A percentile compares a stretch with the other conserved stretches of the same genome.
phyloP scores from a whole-genome alignment of 1,284 basidiomycete genomes.

The Phellopilus nigrolimitatus region DNA sequence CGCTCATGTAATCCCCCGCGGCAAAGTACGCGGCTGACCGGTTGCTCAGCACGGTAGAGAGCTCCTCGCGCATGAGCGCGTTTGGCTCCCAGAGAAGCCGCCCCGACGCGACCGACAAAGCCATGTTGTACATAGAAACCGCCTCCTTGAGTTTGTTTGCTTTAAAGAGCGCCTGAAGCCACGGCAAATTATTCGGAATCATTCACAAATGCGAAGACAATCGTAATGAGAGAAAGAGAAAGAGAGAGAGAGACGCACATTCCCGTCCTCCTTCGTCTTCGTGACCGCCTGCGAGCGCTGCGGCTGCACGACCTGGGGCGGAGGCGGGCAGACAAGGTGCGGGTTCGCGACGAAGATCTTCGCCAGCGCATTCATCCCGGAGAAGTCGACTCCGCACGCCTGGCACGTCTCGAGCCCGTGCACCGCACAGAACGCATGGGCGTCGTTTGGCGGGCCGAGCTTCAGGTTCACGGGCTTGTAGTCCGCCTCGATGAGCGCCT shows the following conservation, averaged over 20 bases:
- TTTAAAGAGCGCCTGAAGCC: conserved; percentile 69
- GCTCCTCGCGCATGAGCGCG: conserved; percentile 81
- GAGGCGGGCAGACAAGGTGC: conserved; percentile 74
- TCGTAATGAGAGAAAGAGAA: conserved; percentile 7
- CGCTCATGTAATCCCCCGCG: conserved; percentile 72
- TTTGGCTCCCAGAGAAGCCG: conserved; percentile 90
- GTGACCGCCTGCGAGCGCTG: conserved; percentile 71
- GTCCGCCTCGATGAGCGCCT: conserved; percentile 70
- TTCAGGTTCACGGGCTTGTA: conserved; percentile 57
- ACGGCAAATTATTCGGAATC: background rate
- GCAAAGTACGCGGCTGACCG: conserved; percentile 84
- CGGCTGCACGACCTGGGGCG: conserved; percentile 71
- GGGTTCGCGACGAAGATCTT: conserved; percentile 68
- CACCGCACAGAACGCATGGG: conserved; percentile 49
- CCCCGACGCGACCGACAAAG: conserved; percentile 76
- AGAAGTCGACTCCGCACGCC: conserved; percentile 67
- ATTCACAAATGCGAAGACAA: conserved; percentile 3
- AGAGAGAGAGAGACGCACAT: conserved; percentile 45
- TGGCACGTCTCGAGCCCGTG: conserved; percentile 71
- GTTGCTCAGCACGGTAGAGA: conserved; percentile 86
- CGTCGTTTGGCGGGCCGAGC: conserved; percentile 47
- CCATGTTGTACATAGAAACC: conserved; percentile 80
- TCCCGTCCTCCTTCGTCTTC: conserved; percentile 85
- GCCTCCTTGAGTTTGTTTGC: conserved; percentile 68
- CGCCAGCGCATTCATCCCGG: conserved; percentile 66